Conservation (phyloP, 108 stramenopile genomes). For the Cylindrotheca closterium region DNA sequence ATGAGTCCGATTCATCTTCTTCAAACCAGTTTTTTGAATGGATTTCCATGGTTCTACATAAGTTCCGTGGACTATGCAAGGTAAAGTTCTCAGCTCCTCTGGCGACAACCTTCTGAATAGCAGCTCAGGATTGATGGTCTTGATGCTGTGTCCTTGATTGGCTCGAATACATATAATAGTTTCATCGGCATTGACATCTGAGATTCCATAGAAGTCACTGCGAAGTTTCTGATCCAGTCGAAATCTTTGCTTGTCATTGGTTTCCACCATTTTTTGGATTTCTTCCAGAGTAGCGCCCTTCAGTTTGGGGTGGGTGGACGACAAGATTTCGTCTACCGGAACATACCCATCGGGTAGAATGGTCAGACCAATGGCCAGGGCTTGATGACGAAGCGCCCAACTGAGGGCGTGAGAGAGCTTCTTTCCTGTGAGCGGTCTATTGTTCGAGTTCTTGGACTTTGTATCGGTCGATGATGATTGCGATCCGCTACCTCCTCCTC, state of each 20-base stretch:
- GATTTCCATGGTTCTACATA: conserved; percentile 60
- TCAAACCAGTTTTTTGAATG: conserved; percentile 60
- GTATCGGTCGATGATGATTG: not conserved
- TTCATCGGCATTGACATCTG: not conserved
- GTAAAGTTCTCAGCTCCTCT: conserved; percentile 42
- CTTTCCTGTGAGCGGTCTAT: conserved; percentile 3
- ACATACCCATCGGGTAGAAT: conserved; percentile 71
- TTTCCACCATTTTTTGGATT: conserved; percentile 57
- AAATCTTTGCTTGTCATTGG: conserved; percentile 75
- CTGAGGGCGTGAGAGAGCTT: conserved; percentile 58
- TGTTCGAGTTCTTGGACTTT: not conserved
- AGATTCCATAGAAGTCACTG: conserved; percentile 12
- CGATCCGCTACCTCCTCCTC: conserved; percentile 1
- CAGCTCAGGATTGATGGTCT: conserved; percentile 43
- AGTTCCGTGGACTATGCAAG: conserved; percentile 75
- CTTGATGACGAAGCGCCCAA: conserved; percentile 76
- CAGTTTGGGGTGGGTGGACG: conserved; percentile 44
- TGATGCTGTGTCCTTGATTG: conserved; percentile 81
- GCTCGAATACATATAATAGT: conserved; percentile 69
- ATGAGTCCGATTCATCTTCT: conserved; percentile 72
- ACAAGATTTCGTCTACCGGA: conserved; percentile 55
- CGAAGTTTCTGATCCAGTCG: conserved; percentile 36
- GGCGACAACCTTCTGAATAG: conserved; percentile 48
- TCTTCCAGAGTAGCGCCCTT: conserved; percentile 35
- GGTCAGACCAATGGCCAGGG: conserved; percentile 53